phyloP scores from a whole-genome alignment of 495 filamentous ascomycete genomes.

The Hypoxylon rickii region DNA sequence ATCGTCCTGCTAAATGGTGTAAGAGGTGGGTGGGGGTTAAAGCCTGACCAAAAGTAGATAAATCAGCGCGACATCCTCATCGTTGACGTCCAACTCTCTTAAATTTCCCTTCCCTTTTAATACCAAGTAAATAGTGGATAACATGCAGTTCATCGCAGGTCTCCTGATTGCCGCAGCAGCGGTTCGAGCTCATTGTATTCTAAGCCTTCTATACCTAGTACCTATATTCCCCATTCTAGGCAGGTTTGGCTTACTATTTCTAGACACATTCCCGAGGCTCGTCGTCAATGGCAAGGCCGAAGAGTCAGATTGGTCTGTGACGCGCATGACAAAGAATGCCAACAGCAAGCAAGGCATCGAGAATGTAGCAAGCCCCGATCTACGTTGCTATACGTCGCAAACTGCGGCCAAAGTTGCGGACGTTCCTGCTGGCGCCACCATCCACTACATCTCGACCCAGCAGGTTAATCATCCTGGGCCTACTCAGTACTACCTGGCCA shows the following conservation, averaged over 20 bases:
- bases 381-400: conserved; percentile 52
- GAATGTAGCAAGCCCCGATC: conserved; percentile 46
- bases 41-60: conserved; percentile 8
- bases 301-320: conserved; percentile 48
- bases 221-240: neutral
- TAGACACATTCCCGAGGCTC: conserved; percentile 48
- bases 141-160: conserved; percentile 34
- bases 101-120: neutral
- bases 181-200: conserved; percentile 44
- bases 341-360: conserved; percentile 47
- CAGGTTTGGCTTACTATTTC: neutral
- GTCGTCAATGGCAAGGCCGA: conserved; percentile 47
- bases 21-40: neutral
- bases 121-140: conserved; percentile 7
- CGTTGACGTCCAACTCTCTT: neutral
- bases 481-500: conserved; percentile 54
- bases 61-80: neutral
- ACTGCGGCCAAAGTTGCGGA: conserved; percentile 43
- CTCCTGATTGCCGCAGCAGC: conserved; percentile 36
- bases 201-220: neutral
- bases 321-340: conserved; percentile 47
- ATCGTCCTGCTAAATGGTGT: no score
- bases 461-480: conserved; percentile 55
- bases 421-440: conserved; percentile 48
- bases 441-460: conserved; percentile 52